Base-by-base conservation (phyloP, 2,329 filamentous ascomycete species). In the Neonectria punicea region DNA sequence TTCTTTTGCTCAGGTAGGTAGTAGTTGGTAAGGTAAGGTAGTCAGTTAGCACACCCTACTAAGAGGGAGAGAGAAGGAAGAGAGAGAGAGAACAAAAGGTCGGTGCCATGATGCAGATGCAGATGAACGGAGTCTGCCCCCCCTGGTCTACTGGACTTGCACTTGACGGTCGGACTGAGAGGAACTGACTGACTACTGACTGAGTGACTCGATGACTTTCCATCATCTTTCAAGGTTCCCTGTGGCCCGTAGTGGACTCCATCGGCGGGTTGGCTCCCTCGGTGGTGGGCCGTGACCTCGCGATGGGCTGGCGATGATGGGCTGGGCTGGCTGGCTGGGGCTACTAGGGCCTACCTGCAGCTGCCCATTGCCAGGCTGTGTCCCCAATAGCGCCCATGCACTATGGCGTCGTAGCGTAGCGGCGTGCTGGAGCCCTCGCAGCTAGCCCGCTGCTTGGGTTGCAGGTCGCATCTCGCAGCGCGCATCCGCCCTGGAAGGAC, bases 261-360 rank as follows among this genome's bases (percentile, higher is more conserved):
- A 41, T 54, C 22, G 62, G 68, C 41, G 68, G 68, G 70, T 70
- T 73, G 68, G 70, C 70, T 73, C 70, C 67, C 70, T 73, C 70
- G 65, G 53, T 59, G 67, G 68, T 71, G 70, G 70, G 69, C 65
- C 65, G 53, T 50, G 53, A 57, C 32, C 28, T 43, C 6, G n/a
- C 39, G 39, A 43, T 43, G 39, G 39, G 39, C 28, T 39, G 36
- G 36, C 34, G 14, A 39, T 36, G 32, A 36, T 36, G 34, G 34
- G 34, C 34, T 36, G 34, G 34, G 34, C 34, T 36, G 6, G 34
- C 28, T 44, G 14, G 14, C 36, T 39, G 14, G 14, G 16, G 25
- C 47, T 44, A 56, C 65, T 25, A 25, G 25, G 25, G 25, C 25
- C 25, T 25, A 25, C 25, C 67, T 69, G 61, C 65, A 69, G 65